Evolutionary conservation across 768 basidiomycete species (phyloP), one percentile per base, ranked within the genome.

Genomic region (Hydnomerulius pinastri): DNA sequence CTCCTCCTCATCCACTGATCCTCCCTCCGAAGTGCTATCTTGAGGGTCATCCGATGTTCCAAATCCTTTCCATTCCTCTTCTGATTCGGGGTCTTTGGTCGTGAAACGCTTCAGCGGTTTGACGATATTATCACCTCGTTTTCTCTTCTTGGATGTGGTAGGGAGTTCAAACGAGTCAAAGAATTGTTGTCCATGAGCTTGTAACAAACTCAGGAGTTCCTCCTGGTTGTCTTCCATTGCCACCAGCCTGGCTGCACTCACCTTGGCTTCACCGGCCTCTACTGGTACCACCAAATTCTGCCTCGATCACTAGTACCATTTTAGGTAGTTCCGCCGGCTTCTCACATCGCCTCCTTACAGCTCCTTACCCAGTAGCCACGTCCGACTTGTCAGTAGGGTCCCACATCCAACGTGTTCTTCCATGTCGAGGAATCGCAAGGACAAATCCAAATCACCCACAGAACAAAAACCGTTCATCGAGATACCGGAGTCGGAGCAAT

Each of bases 401-500:
- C n/a, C n/a, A n/a, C n/a, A n/a, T n/a, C n/a, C n/a, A n/a, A n/a
- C n/a, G n/a, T 25, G 28, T 29, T 27, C 39, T 3, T 8, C 35
- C 54, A 71, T 71, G 71, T 67, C 65, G 29, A 66, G 42, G 51
- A 66, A 50, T 28, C 61, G 62, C 52, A 64, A 66, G 43, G 53
- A 21, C 48, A 54, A 43, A 23, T 15, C 41, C 38, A 57, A 51
- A 36, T 28, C 44, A 45, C 39, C 50, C 28, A 29, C 54, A 23
- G 50, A 23, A 25, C 51, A 56, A 25, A 56, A 51, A 48, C 59
- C 59, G 46, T 43, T 58, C n/a, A 51, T 78, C 37, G 77, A 84
- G 30, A 82, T 92, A 30, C 63, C 87, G 4, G 82, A 88, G 61
- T 82, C 86, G 2, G 90, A 92, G 64, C 81, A 91, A 75, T 86